phyloP scores from a whole-genome alignment of 2,329 filamentous ascomycete species.

The Aspergillus terreus region DNA sequence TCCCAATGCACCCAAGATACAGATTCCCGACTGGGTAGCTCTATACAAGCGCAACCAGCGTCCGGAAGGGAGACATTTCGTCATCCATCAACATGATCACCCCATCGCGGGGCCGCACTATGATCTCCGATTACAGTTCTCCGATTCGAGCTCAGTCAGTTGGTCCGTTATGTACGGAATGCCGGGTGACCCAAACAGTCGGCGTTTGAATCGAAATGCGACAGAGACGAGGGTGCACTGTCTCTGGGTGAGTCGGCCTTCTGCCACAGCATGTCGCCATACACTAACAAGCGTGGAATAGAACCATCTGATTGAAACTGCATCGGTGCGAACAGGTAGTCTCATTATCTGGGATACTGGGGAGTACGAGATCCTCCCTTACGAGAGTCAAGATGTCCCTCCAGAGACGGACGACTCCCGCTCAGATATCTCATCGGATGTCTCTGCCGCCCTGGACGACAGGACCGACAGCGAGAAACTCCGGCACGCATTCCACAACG shows the following conservation, averaged over 20 bases:
- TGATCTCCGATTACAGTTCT: constrained; percentile 68
- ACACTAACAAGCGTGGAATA: constrained; percentile 19
- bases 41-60: constrained; percentile 39
- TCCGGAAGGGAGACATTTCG: constrained; percentile 54
- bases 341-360: constrained; percentile 63
- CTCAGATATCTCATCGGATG: constrained; percentile 18
- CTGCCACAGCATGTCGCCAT: not conserved
- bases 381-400: constrained; percentile 28
- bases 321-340: constrained; percentile 52
- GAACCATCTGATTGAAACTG: constrained; percentile 62
- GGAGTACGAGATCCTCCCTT: constrained; percentile 53
- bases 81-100: constrained; percentile 71
- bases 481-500: constrained; percentile 48
- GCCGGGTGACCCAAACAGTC: constrained; percentile 56
- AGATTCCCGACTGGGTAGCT: not conserved
- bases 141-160: constrained; percentile 61
- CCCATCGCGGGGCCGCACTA: constrained; percentile 66
- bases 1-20: not conserved
- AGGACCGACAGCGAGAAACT: constrained; percentile 44
- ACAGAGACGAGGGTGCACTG: constrained; percentile 61
- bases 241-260: constrained; percentile 47
- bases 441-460: constrained; percentile 2
- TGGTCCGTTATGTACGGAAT: constrained; percentile 63
- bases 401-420: constrained; percentile 36
- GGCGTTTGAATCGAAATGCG: constrained; percentile 55